Evolutionary conservation across 768 basidiomycete species (phyloP), one percentile per base, ranked within the genome.

Genomic region (Cubamyces sp.): DNA sequence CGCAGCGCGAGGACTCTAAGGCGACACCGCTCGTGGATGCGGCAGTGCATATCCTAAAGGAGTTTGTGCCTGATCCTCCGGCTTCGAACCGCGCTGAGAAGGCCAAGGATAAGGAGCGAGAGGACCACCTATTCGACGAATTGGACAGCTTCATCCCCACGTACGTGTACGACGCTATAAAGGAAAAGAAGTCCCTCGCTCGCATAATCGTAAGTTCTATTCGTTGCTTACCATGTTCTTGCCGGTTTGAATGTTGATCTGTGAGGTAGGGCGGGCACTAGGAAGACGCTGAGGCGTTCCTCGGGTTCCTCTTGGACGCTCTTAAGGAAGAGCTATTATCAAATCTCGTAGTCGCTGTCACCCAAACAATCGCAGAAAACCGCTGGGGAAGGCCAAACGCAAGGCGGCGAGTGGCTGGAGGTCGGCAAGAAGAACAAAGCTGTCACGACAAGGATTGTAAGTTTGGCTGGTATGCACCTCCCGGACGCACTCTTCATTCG

Each of bases 241-340:
- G n/a, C 28, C 19, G 18, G 47, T 59, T 43, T 54, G 34, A 61
- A 62, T 60, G 23, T 25, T 30, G 34, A 54, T 68, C 45, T 40
- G 5, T 49, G 30, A 30, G 26, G 5, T 66, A 94, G 85, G 87
- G 92, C 40, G 95, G 95, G 0, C 92, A 94, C 61, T 96, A 99
- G 76, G 96, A 99, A 73, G 96, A 99, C 61, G 96, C 96, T 11
- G 96, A 99, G 74, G 96, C 98, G 75, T 98, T 97, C 74, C 80
- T 98, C n/a, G 96, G 96, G 3, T 98, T 97, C 77, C 96, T 93
- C 76, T 80, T 98, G 25, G 94, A 98, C 68, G 92, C 94, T 0
- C 78, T 99, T 5, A 94, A 96, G 73, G 96, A 99, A 72, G 96
- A 98, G 76, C 72, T 98, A 12, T 76, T 92, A 3, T 79, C 81